Percentiles rank a stretch among this genome's conserved stretches.
Evolutionary conservation across 768 basidiomycete genomes (phyloP).

Genomic region (Coprinopsis marcescibilis): DNA sequence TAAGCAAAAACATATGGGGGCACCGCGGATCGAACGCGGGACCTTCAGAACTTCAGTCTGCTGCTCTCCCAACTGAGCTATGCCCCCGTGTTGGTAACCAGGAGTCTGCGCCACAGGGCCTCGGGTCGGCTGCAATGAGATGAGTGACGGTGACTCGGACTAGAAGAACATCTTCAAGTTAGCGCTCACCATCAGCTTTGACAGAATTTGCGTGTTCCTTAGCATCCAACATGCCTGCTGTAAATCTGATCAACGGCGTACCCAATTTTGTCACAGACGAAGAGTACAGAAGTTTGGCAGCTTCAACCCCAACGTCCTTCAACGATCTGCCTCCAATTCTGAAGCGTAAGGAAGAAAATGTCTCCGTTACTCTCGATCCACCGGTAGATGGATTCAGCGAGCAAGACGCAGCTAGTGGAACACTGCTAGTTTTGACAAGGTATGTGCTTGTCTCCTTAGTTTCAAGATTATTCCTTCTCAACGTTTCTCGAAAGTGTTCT

Average conservation of each 20-base stretch:
- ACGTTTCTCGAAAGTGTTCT: constrained; percentile 42
- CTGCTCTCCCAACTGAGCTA: constrained; percentile 2
- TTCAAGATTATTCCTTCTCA: constrained; percentile 1
- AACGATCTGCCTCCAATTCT: constrained; percentile 79
- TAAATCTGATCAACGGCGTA: constrained; percentile 29
- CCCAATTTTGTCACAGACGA: constrained; percentile 44
- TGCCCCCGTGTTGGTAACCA: too few relatives aligned
- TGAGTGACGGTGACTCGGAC: too few relatives aligned
- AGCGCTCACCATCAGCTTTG: background rate
- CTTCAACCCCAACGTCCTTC: constrained; percentile 84
- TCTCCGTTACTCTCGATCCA: constrained; percentile 67
- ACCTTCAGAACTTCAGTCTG: constrained; percentile 5
- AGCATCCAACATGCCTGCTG: constrained; percentile 30
- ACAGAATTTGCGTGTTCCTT: background rate
- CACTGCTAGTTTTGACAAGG: constrained; percentile 86
- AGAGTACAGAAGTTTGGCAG: constrained; percentile 60
- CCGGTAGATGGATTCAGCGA: constrained; percentile 52
- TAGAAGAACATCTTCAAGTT: background rate
- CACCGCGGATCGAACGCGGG: too few relatives aligned
- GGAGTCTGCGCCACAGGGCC: too few relatives aligned
- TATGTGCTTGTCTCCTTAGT: constrained; percentile 23
- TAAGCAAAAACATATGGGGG: background rate
- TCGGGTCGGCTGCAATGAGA: too few relatives aligned
- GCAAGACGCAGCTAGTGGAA: constrained; percentile 52
- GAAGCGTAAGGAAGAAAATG: constrained; percentile 65